Evolutionary conservation across 2,329 filamentous ascomycete genomes (phyloP).

Genomic region (Aspergillus fructus): DNA sequence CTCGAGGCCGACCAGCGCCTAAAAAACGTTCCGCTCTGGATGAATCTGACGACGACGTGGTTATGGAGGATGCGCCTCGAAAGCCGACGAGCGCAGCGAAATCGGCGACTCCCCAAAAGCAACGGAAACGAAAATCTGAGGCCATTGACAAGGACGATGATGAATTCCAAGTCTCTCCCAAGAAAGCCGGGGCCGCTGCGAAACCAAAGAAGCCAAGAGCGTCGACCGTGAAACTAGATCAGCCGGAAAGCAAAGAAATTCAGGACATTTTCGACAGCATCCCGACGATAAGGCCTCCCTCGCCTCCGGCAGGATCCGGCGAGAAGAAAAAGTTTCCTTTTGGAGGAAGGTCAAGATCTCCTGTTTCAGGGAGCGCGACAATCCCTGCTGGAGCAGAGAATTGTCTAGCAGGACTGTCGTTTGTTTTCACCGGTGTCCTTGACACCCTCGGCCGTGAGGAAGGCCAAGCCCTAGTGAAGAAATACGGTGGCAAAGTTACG

Average conservation of each 20-base stretch:
- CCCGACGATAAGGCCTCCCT: constrained; percentile 76
- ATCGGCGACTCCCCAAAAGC: constrained; percentile 35
- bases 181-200: constrained; percentile 48
- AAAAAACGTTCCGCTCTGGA: constrained; percentile 33
- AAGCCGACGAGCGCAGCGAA: constrained; percentile 49
- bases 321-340: constrained; percentile 76
- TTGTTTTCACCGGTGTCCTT: constrained; percentile 92
- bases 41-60: constrained; percentile 47
- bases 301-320: constrained; percentile 72
- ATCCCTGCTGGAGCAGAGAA: constrained; percentile 83
- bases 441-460: constrained; percentile 80
- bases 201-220: constrained; percentile 54
- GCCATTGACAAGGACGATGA: constrained; percentile 53
- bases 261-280: constrained; percentile 87
- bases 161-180: constrained; percentile 59
- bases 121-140: constrained; percentile 59
- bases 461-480: constrained; percentile 81
- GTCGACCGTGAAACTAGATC: constrained; percentile 64
- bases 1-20: constrained; percentile 45
- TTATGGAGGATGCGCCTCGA: constrained; percentile 53
- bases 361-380: constrained; percentile 65
- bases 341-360: constrained; percentile 60
- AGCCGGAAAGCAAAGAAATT: constrained; percentile 67
- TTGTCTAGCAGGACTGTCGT: constrained; percentile 83
- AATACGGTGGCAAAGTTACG: constrained; percentile 90